Percentiles rank a stretch among this genome's conserved stretches.
These are phyloP conservation scores for Pseudozyma flocculosa DNA, from an alignment of 1,284 basidiomycete species.

Conservation along the genomic window DNA sequence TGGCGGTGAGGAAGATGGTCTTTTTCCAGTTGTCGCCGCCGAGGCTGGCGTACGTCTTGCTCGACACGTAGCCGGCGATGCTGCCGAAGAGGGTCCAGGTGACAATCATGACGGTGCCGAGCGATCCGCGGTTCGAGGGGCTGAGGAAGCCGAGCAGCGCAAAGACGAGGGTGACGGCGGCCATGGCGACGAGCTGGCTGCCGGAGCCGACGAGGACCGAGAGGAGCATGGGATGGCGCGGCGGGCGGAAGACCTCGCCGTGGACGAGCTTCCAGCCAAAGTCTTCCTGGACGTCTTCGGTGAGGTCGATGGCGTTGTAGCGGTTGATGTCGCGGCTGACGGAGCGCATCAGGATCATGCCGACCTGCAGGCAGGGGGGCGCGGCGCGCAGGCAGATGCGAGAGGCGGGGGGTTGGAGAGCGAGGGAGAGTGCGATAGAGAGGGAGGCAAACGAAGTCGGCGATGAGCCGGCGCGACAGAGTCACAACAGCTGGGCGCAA, in stretches of 20 bases:
- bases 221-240: conserved; percentile 71
- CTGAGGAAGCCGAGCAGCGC: conserved; percentile 96
- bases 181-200: conserved; percentile 84
- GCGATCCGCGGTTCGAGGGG: conserved; percentile 88
- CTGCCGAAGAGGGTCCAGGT: conserved; percentile 91
- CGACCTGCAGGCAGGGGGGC: conserved; percentile 86
- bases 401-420: too few relatives aligned
- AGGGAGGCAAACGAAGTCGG: too few relatives aligned
- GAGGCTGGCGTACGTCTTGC: conserved; percentile 77
- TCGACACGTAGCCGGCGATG: conserved; percentile 87
- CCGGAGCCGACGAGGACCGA: conserved; percentile 88
- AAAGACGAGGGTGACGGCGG: conserved; percentile 88
- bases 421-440: too few relatives aligned
- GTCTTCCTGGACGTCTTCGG: conserved; percentile 94
- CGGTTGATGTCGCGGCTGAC: conserved; percentile 88
- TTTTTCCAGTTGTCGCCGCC: conserved; percentile 78
- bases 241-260: conserved; percentile 90
- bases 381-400: conserved; percentile 69
- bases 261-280: conserved; percentile 98
- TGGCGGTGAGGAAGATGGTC: conserved; percentile 83
- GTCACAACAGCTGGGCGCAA: too few relatives aligned
- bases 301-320: conserved; percentile 93
- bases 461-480: too few relatives aligned
- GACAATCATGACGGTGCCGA: conserved; percentile 94
- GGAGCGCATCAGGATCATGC: conserved; percentile 81